These are phyloP conservation scores for Cutaneotrichosporon cavernicola DNA, from an alignment of 1,284 basidiomycete genomes.

Conservation along the genomic window DNA sequence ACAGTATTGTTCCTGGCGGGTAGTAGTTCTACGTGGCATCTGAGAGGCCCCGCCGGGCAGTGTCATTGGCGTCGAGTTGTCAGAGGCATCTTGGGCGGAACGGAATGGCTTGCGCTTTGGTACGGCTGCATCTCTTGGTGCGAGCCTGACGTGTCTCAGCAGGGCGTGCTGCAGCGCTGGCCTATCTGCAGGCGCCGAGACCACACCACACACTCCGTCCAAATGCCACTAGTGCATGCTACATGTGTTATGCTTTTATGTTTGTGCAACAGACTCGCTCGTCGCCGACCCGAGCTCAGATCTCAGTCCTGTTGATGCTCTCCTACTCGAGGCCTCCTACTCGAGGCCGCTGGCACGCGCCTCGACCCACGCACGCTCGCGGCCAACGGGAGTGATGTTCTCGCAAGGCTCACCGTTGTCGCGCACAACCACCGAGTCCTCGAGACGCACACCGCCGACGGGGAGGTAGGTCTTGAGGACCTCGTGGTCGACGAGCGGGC, in stretches of 20 bases:
- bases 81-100: no score
- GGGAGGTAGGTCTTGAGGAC: conserved; percentile 69
- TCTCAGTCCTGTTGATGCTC: no score
- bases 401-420: conserved; percentile 59
- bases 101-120: no score
- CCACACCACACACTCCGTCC: no score
- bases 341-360: conserved; percentile 64
- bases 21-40: no score
- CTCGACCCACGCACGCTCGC: conserved; percentile 76
- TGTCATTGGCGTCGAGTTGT: no score
- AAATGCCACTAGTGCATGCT: background rate
- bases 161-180: no score
- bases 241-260: background rate
- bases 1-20: no score
- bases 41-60: no score
- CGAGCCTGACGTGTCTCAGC: no score
- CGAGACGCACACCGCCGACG: conserved; percentile 84
- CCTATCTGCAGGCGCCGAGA: no score
- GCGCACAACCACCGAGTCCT: conserved; percentile 79
- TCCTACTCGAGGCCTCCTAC: background rate
- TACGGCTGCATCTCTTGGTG: no score
- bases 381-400: conserved; percentile 75
- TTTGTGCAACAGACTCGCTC: background rate
- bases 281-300: background rate
- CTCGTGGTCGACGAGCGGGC: conserved; percentile 67